Conservation (phyloP, 169 alveolate species). For the Plasmodium berghei region DNA sequence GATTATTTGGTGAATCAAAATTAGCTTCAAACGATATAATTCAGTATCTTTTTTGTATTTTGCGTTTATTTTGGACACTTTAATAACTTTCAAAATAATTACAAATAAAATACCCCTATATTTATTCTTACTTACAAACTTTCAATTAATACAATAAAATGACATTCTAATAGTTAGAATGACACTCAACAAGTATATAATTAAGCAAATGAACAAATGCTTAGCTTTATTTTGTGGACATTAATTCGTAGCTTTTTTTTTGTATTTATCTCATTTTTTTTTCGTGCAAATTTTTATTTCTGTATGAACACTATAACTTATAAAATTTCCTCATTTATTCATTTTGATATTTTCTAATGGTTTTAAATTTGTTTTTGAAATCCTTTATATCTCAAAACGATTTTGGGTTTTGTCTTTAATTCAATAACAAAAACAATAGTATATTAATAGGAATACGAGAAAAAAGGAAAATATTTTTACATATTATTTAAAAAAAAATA, state of each 20-base stretch:
- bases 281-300: no score
- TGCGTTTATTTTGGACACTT: slow-evolving; percentile 89
- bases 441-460: background rate
- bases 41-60: slow-evolving; percentile 92
- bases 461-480: slow-evolving; percentile 2
- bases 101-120: no score
- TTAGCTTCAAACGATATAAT: slow-evolving; percentile 94
- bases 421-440: background rate
- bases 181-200: no score
- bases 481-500: background rate
- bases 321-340: no score
- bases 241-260: no score
- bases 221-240: no score
- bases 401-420: slow-evolving; percentile 32
- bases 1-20: slow-evolving; percentile 97
- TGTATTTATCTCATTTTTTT: no score
- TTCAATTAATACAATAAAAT: no score
- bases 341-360: background rate
- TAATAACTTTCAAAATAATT: slow-evolving; percentile 18
- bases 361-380: slow-evolving; percentile 31
- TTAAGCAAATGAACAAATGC: no score
- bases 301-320: no score
- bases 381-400: slow-evolving; percentile 65
- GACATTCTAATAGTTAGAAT: no score
- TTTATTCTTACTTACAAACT: no score